Evolutionary conservation across 306 rosid genomes (phyloP).

Genomic region (Astragalus glycyphyllos): DNA sequence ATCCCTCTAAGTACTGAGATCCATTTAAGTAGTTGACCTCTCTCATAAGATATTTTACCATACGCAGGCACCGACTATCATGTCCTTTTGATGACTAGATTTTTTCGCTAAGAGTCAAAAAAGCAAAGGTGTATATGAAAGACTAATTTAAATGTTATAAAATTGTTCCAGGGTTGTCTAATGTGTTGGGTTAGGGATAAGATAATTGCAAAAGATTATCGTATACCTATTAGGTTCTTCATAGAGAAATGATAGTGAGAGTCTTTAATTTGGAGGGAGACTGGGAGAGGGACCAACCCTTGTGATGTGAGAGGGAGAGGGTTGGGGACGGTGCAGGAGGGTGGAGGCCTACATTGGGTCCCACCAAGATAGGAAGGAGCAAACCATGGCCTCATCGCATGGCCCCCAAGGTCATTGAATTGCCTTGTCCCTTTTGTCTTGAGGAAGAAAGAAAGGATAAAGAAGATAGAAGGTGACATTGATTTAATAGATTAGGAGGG

Average conservation of each 20-base stretch:
- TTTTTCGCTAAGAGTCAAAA: neutral
- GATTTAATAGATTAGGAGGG: conserved; percentile 43
- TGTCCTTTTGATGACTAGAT: too few species aligned
- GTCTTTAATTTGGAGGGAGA: conserved; percentile 37
- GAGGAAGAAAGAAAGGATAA: conserved; percentile 24
- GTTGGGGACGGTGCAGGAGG: conserved; percentile 44
- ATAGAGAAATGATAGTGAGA: conserved; percentile 22
- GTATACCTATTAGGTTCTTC: neutral
- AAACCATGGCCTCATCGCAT: conserved; percentile 52
- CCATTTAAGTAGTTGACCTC: too few species aligned
- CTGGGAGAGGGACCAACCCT: conserved; percentile 38
- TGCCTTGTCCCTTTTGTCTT: conserved; percentile 58
- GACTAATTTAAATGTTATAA: neutral
- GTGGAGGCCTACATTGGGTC: conserved; percentile 39
- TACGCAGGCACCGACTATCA: too few species aligned
- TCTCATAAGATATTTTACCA: too few species aligned
- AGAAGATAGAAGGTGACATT: conserved; percentile 49
- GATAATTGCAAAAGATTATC: conserved; percentile 33
- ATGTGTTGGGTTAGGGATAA: too few species aligned
- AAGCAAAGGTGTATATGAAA: neutral
- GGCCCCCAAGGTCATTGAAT: conserved; percentile 62
- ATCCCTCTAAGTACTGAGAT: too few species aligned
- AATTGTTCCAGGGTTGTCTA: conserved; percentile 6
- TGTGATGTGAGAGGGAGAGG: conserved; percentile 30
- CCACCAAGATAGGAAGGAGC: conserved; percentile 38